Conservation (phyloP, 495 filamentous ascomycete species). For the Neurospora intermedia region DNA sequence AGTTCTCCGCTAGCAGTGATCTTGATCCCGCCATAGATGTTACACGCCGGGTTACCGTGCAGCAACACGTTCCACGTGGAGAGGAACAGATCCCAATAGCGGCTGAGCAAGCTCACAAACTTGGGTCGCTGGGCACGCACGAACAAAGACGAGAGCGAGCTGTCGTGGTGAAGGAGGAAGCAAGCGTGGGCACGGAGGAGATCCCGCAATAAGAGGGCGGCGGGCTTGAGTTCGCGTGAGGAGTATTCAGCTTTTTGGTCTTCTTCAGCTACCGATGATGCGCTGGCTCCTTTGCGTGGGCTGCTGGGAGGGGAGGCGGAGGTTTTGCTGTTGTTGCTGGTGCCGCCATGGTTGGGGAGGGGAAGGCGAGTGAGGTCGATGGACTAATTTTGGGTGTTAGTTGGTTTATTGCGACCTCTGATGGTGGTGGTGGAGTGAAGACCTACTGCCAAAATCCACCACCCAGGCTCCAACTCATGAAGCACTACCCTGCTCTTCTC, state of each 20-base stretch:
- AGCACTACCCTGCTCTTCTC: conserved; percentile 75
- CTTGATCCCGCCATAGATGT: conserved; percentile 74
- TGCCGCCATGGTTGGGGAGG: conserved; percentile 20
- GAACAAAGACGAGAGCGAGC: conserved; percentile 55
- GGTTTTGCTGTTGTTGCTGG: conserved; percentile 5
- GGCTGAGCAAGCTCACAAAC: conserved; percentile 50
- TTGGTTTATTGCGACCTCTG: not conserved
- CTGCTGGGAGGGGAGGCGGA: not conserved
- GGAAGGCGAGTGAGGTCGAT: conserved; percentile 62
- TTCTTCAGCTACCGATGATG: conserved; percentile 7
- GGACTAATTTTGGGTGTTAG: conserved; percentile 36
- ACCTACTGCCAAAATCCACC: conserved; percentile 74
- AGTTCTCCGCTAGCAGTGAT: conserved; percentile 85
- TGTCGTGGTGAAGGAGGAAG: conserved; percentile 79
- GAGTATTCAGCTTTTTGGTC: conserved; percentile 59
- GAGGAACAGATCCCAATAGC: conserved; percentile 76
- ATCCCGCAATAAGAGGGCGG: conserved; percentile 66
- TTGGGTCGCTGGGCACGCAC: conserved; percentile 38
- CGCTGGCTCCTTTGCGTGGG: too few relatives aligned
- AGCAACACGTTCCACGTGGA: conserved; percentile 82
- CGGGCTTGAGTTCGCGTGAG: conserved; percentile 77
- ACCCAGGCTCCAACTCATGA: conserved; percentile 67
- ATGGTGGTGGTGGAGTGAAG: not conserved
- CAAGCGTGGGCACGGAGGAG: conserved; percentile 69
- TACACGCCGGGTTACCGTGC: conserved; percentile 74